Base-by-base conservation (phyloP, 352 stramenopile genomes). In the Pythium aquatile region DNA sequence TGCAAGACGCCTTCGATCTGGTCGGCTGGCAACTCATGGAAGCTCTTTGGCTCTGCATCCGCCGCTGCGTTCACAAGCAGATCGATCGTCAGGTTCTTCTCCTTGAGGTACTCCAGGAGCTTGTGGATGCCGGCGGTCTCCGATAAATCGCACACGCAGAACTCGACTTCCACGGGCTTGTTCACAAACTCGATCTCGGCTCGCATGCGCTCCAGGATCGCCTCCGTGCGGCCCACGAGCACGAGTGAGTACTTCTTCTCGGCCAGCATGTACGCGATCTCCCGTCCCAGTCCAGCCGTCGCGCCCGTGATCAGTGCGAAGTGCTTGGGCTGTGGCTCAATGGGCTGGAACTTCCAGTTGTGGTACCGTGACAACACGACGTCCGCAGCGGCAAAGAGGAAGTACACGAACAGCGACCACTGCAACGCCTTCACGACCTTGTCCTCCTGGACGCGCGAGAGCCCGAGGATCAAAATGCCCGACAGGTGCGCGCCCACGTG, bases 41-140 rank as follows among this genome's bases (percentile, higher is more conserved):
- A 91, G 47, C 72, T 61, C 28, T 79, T 75, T 13, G 64, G 70
- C 8, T 81, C 32, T 30, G 76, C 75, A 0, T 73, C 68, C 5
- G 83, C 80, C 2, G 81, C 88, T 57, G 93, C 94, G 71, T 96
- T 96, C 42, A 97, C 69, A 6, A 97, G 76, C 40, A 97, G 87
- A 51, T 96, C 88, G 52, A 96, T 69, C 20, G 88, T 61, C 17
- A 91, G 55, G 28, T 88, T 68, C 53, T 88, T 81, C 39, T 83
- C 64, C 29, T 72, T 61, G 9, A 93, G 63, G 42, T 84, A 84
- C n/a, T 73, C 60, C 7, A 89, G 51, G 14, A 94, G 70, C 55
- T 72, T 83, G 35, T 77, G 47, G n/a, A 91, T 77, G 9, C 85
- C 85, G 2, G 75, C 60, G 2, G 65, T 40, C 2, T 75, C 90